Evolutionary conservation across 2,329 filamentous ascomycete species (phyloP).

Genomic region (Didymella lethalis): DNA sequence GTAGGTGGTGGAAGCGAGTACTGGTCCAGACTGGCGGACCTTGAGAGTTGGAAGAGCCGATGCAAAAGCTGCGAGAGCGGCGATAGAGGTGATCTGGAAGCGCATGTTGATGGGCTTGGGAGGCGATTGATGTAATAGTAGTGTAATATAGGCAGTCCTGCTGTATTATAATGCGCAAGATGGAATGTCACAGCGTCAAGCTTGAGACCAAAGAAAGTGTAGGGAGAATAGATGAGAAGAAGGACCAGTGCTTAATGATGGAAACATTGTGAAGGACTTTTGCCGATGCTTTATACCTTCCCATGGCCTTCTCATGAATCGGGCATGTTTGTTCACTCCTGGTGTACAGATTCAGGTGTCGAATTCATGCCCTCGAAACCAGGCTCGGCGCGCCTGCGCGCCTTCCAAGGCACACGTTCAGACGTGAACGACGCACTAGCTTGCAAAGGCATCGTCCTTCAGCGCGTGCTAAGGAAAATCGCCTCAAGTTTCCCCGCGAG

Average conservation of each 20-base stretch:
- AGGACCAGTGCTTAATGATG: slow-evolving; percentile 25
- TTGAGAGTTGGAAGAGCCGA: slow-evolving; percentile 37
- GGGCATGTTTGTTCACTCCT: slow-evolving; percentile 2
- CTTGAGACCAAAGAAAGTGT: slow-evolving; percentile 26
- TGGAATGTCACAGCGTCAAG: slow-evolving; percentile 41
- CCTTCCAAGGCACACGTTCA: slow-evolving; percentile 17
- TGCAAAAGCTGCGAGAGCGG: slow-evolving; percentile 40
- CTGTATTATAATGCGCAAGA: slow-evolving; percentile 28
- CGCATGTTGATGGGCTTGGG: slow-evolving; percentile 33
- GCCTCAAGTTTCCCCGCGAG: slow-evolving; percentile 25
- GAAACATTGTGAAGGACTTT: slow-evolving; percentile 22
- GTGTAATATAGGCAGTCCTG: slow-evolving; percentile 36
- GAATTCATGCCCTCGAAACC: slow-evolving; percentile 12
- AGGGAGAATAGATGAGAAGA: slow-evolving; percentile 8
- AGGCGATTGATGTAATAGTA: not conserved
- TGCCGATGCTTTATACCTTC: slow-evolving; percentile 17
- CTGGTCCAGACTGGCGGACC: slow-evolving; percentile 31
- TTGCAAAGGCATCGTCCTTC: slow-evolving; percentile 17
- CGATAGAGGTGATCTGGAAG: slow-evolving; percentile 38
- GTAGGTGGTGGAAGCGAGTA: slow-evolving; percentile 44
- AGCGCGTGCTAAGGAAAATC: slow-evolving; percentile 13
- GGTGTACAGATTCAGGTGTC: not conserved
- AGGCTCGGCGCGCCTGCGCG: slow-evolving; percentile 6
- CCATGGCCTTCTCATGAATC: not conserved
- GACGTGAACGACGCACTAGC: slow-evolving; percentile 23